phyloP scores from a whole-genome alignment of 495 filamentous ascomycete species.

The Penicillium herquei region DNA sequence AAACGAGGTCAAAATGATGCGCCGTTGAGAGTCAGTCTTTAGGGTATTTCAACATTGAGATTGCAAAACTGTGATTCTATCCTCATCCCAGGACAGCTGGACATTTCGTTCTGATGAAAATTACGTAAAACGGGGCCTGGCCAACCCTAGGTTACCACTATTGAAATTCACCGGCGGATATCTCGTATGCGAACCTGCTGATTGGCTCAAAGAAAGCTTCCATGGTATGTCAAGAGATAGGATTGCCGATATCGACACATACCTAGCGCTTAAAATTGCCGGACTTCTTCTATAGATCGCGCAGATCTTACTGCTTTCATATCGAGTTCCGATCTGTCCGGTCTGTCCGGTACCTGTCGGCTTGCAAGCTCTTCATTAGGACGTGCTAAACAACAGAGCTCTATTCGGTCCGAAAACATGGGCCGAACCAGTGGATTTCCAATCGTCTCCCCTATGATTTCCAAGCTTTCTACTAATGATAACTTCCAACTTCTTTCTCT shows the following conservation, averaged over 20 bases:
- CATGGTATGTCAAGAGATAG: neutral
- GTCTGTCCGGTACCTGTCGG: neutral
- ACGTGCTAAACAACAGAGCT: neutral
- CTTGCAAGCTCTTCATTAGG: neutral
- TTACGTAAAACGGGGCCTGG: neutral
- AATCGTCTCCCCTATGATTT: neutral
- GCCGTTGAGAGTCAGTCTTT: neutral
- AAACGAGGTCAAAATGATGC: neutral
- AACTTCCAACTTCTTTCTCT: neutral
- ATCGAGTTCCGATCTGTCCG: neutral
- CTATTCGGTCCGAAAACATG: neutral
- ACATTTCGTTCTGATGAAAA: neutral
- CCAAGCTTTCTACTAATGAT: neutral
- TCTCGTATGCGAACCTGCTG: neutral
- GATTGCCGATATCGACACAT: neutral
- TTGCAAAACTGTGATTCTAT: neutral
- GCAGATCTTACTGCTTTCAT: neutral
- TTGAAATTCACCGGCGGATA: neutral
- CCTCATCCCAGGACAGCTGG: neutral
- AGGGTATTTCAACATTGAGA: neutral
- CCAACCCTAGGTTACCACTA: neutral
- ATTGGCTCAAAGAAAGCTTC: neutral
- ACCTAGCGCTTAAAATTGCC: neutral
- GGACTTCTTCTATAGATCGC: neutral
- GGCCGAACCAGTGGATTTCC: neutral